Percentiles rank a stretch among this genome's conserved stretches.
Conservation (phyloP, 1,139 yeast species). For the Geotrichum klebahnii region DNA sequence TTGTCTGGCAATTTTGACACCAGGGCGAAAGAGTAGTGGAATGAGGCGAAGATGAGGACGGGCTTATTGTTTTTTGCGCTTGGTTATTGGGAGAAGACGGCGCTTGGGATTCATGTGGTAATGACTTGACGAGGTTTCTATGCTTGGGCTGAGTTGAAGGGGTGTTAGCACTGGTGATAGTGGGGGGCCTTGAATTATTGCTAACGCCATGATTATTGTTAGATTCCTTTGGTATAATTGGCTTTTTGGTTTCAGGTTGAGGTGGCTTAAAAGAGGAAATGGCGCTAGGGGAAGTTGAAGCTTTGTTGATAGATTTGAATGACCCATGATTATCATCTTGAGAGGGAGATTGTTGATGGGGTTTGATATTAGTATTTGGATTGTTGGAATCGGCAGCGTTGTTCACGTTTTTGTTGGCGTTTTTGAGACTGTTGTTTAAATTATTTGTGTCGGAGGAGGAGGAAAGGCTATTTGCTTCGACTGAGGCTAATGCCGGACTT, state of each 20-base stretch:
- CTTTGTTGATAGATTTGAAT: conserved; percentile 6
- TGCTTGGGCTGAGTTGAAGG: neutral
- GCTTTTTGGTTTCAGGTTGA: neutral
- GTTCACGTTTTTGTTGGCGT: neutral
- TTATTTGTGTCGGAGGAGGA: neutral
- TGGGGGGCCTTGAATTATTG: neutral
- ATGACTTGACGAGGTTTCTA: neutral
- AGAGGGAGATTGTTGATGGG: neutral
- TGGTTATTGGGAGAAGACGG: neutral
- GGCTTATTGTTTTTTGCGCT: neutral
- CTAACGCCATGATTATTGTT: neutral
- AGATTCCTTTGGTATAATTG: neutral
- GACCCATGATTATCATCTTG: neutral
- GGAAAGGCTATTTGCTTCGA: neutral
- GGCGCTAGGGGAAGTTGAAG: neutral
- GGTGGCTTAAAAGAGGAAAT: neutral
- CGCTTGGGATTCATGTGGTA: neutral
- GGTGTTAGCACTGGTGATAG: too few species aligned
- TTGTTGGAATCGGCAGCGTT: neutral
- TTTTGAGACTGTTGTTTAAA: neutral
- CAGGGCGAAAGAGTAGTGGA: conserved; percentile 32
- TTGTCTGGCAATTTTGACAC: conserved; percentile 87
- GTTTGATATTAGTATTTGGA: neutral
- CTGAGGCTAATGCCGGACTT: neutral
- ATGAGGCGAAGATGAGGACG: conserved; percentile 1